A percentile compares a stretch with the other conserved stretches of the same genome.
phyloP scores from a whole-genome alignment of 1,284 basidiomycete genomes.

The Ustilago curta region DNA sequence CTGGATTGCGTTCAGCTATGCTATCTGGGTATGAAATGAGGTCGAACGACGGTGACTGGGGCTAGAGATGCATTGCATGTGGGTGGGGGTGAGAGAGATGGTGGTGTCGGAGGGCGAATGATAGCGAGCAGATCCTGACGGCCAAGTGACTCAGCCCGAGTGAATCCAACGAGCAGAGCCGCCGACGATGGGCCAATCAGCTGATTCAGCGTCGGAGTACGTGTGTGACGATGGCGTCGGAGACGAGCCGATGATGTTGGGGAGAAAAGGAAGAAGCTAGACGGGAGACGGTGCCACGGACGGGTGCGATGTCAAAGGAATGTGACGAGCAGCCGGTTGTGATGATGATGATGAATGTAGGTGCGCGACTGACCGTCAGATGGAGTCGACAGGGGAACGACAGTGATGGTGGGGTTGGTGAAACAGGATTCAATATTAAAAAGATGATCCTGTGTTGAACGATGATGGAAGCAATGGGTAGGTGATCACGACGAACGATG shows the following conservation, averaged over 20 bases:
- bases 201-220: not conserved
- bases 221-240: conserved; percentile 8
- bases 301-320: conserved; percentile 1
- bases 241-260: conserved; percentile 19
- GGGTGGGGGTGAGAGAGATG: conserved; percentile 9
- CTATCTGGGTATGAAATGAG: conserved; percentile 1
- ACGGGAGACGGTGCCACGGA: not conserved
- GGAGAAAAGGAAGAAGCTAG: not conserved
- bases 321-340: conserved; percentile 1
- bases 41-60: not conserved
- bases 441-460: not conserved
- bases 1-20: not conserved
- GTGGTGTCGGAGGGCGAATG: conserved; percentile 11
- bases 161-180: conserved; percentile 8
- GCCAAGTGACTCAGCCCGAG: conserved; percentile 19
- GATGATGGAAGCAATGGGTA: conserved; percentile 1
- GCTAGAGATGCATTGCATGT: conserved; percentile 24
- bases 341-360: not conserved
- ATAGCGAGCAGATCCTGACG: not conserved
- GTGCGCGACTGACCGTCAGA: not conserved
- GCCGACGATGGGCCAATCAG: conserved; percentile 13
- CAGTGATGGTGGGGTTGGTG: conserved; percentile 1
- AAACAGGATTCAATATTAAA: not conserved
- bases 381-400: not conserved
- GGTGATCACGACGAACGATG: conserved; percentile 9